A percentile compares a stretch with the other conserved stretches of the same genome.
Evolutionary conservation across 306 rosid genomes (phyloP).

Genomic region (Spatholobus suberectus): DNA sequence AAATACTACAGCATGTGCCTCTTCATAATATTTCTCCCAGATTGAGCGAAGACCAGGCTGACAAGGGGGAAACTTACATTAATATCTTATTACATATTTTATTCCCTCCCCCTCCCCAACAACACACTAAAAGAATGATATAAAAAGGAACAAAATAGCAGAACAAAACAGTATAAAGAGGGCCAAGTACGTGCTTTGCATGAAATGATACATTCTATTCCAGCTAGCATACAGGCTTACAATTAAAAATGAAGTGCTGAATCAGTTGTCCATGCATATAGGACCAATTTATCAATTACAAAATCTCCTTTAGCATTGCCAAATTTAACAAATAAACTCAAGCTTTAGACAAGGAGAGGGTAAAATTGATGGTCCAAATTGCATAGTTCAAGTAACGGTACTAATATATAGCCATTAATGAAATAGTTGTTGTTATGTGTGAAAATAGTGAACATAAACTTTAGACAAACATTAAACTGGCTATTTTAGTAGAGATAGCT

Average conservation of each 20-base stretch:
- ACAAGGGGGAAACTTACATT: conserved; percentile 41
- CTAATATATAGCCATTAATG: conserved; percentile 10
- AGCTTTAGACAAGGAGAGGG: conserved; percentile 24
- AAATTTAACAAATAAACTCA: conserved; percentile 31
- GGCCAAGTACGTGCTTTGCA: not conserved
- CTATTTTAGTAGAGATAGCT: conserved; percentile 24
- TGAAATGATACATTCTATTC: conserved; percentile 35
- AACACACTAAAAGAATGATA: conserved; percentile 16
- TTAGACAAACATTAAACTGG: conserved; percentile 10
- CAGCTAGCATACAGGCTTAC: conserved; percentile 14
- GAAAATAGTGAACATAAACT: conserved; percentile 6
- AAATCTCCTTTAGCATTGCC: conserved; percentile 24
- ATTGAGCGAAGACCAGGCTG: conserved; percentile 98
- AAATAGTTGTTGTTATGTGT: not conserved
- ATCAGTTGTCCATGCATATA: conserved; percentile 10
- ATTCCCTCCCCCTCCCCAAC: conserved; percentile 8
- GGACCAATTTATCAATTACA: conserved; percentile 26
- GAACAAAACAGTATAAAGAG: conserved; percentile 25
- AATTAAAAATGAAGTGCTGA: conserved; percentile 24
- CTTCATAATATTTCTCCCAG: conserved; percentile 99
- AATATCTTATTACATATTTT: conserved; percentile 34
- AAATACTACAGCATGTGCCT: conserved; percentile 92
- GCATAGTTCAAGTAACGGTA: conserved; percentile 11
- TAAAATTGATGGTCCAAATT: conserved; percentile 13
- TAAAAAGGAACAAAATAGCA: conserved; percentile 12